phyloP scores from a whole-genome alignment of 768 basidiomycete species.

The Termitomyces sp. region DNA sequence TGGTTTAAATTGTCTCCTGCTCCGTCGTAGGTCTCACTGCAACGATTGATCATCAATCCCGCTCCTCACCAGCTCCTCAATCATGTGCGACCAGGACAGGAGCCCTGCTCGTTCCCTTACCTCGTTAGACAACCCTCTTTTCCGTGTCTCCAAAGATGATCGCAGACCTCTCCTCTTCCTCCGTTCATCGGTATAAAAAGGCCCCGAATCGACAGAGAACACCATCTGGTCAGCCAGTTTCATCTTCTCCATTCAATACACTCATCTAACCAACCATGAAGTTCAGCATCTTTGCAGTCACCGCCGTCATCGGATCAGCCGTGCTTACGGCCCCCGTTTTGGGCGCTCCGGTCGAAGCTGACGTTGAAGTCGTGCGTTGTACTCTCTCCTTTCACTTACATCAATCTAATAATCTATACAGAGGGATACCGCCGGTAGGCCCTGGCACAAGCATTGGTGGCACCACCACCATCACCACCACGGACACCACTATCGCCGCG shows the following conservation, averaged over 20 bases:
- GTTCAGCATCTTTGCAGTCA: conserved; percentile 1
- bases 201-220: neutral
- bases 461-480: neutral
- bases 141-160: neutral
- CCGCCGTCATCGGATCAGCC: conserved; percentile 5
- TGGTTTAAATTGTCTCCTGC: neutral
- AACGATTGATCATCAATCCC: neutral
- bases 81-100: neutral
- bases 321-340: conserved; percentile 2
- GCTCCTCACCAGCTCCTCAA: neutral
- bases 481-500: neutral
- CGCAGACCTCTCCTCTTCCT: neutral
- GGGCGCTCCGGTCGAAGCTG: neutral
- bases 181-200: neutral
- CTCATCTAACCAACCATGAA: neutral
- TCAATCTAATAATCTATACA: neutral
- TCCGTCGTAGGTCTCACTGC: neutral
- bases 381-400: neutral
- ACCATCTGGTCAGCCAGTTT: conserved; percentile 2
- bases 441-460: neutral
- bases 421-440: neutral
- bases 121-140: neutral
- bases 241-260: neutral
- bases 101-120: neutral
- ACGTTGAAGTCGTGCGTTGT: neutral